Conservation (phyloP, 345 rosid species). For the Salix caprea region DNA sequence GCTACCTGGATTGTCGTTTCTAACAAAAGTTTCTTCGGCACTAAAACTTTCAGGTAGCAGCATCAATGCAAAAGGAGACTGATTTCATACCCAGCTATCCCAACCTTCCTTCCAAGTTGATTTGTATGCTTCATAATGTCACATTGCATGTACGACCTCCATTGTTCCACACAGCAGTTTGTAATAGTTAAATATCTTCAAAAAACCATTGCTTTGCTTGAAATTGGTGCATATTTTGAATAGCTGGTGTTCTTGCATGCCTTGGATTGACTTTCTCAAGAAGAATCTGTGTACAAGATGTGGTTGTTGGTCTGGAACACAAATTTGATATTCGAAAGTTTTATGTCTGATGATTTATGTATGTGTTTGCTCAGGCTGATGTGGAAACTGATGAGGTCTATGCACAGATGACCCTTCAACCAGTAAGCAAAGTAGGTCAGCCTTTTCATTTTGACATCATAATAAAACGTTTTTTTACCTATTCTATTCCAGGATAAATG, state of each 20-base stretch:
- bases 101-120: slow-evolving; percentile 66
- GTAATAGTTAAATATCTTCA: neutral
- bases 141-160: slow-evolving; percentile 54
- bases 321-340: neutral
- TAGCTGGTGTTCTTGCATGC: neutral
- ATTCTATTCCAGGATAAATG: neutral
- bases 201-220: neutral
- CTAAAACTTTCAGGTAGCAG: slow-evolving; percentile 54
- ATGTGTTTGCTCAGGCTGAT: slow-evolving; percentile 52
- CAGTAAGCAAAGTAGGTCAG: slow-evolving; percentile 68
- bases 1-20: slow-evolving; percentile 8
- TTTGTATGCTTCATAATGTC: slow-evolving; percentile 67
- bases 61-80: slow-evolving; percentile 70
- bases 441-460: slow-evolving; percentile 19
- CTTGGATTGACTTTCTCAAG: neutral
- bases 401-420: slow-evolving; percentile 81
- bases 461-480: neutral
- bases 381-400: slow-evolving; percentile 72
- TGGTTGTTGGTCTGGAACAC: neutral
- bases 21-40: slow-evolving; percentile 12
- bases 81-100: slow-evolving; percentile 70
- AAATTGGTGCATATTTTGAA: neutral
- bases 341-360: neutral
- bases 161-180: neutral
- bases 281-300: neutral